These are phyloP conservation scores for Hyparrhenia diplandra DNA, from an alignment of 176 grass and related monocot genomes.

Conservation along the genomic window DNA sequence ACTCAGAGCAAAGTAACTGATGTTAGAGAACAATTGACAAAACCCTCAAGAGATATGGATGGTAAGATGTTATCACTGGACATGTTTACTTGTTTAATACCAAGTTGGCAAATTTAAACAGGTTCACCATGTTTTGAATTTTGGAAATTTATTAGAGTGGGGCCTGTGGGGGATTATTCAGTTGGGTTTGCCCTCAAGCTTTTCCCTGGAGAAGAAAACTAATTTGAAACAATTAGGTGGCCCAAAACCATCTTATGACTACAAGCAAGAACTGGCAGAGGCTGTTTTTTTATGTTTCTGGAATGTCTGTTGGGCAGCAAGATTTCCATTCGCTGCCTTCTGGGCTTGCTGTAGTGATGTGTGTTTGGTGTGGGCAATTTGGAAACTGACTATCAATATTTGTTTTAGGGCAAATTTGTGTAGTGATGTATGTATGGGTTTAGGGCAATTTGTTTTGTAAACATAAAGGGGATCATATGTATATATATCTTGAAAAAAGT, in stretches of 20 bases:
- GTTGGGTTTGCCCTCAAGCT: not conserved
- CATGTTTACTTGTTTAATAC: not conserved
- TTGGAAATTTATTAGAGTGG: not conserved
- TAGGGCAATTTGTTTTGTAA: not conserved
- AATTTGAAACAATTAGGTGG: not conserved
- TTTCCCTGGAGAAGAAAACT: not conserved
- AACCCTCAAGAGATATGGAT: slow-evolving; percentile 77
- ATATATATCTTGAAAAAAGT: not conserved
- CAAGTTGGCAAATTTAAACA: slow-evolving; percentile 2
- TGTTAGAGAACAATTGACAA: slow-evolving; percentile 59
- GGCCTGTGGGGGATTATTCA: not conserved
- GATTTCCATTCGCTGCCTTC: not conserved
- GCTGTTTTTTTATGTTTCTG: not conserved
- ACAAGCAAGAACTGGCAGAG: not conserved
- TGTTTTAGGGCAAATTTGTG: too few species aligned
- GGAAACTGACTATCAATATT: not conserved
- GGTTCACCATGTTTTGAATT: not conserved
- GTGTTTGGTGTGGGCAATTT: not conserved
- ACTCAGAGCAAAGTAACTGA: slow-evolving; percentile 68
- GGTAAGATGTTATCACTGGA: slow-evolving; percentile 42
- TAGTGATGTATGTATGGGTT: too few species aligned
- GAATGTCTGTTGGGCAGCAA: not conserved
- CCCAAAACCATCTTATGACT: not conserved
- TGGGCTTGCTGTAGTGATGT: not conserved
- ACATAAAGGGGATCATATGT: not conserved